phyloP scores from a whole-genome alignment of 371 early-diverging fungal species.

The Actinomucor elegans region DNA sequence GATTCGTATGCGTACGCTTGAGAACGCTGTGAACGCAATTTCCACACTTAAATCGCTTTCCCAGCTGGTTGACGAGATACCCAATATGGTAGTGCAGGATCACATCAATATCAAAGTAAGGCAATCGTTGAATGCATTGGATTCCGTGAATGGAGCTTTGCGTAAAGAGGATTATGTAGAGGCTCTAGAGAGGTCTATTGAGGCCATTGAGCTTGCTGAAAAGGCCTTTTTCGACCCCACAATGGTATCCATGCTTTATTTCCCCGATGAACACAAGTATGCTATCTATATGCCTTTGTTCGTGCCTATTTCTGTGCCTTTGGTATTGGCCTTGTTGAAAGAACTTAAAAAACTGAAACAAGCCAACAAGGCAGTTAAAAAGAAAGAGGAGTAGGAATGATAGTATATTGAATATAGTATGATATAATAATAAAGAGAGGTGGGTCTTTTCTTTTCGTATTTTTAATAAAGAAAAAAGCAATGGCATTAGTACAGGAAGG shows the following conservation, averaged over 20 bases:
- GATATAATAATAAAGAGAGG: not conserved
- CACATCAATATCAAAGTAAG: conserved; percentile 61
- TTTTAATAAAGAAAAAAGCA: not conserved
- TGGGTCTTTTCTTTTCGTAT: not conserved
- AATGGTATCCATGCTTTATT: conserved; percentile 95
- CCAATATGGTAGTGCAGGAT: conserved; percentile 91
- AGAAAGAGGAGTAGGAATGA: conserved; percentile 1
- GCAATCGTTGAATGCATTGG: conserved; percentile 35
- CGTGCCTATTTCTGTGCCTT: conserved; percentile 84
- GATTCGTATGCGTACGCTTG: conserved; percentile 62
- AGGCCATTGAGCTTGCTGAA: conserved; percentile 74
- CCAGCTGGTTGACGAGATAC: conserved; percentile 74
- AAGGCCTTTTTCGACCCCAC: conserved; percentile 95
- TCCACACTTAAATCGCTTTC: conserved; percentile 78
- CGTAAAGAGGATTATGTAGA: conserved; percentile 28
- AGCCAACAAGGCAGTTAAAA: not conserved
- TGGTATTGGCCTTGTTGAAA: conserved; percentile 59
- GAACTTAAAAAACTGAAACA: conserved; percentile 42
- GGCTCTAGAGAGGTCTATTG: conserved; percentile 57
- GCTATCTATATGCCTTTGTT: conserved; percentile 98
- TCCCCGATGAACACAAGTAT: conserved; percentile 95
- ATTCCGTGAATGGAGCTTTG: conserved; percentile 23
- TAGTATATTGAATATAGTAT: not conserved
- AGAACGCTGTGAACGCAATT: conserved; percentile 71
- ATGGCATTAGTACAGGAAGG: not conserved